Evolutionary conservation across 2,329 filamentous ascomycete species (phyloP), one percentile per base, ranked within the genome.

Genomic region (Drechslerella coelobrocha): DNA sequence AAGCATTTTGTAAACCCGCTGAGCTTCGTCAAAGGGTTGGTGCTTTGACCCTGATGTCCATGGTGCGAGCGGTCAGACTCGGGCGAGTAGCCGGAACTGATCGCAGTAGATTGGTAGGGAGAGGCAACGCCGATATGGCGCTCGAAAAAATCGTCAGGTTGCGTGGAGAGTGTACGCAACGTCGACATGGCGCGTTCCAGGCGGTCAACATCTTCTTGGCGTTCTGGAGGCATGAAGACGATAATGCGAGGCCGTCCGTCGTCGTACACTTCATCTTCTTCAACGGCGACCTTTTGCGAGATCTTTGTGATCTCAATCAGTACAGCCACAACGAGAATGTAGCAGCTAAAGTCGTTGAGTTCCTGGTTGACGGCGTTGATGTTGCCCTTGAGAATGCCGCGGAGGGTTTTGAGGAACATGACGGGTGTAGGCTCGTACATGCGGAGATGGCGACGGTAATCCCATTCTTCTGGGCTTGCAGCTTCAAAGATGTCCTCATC

Each of bases 241-340:
- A 74, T 61, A 9, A 68, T 71, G 41, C 71, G 54, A 2, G 59
- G 63, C 14, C 73, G 43, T 7, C 63, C 60, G 41, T 72, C 68
- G 8, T 74, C 73, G 19, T 73, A 54, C 12, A 68, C 54, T 72
- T 73, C 71, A 43, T 74, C 72, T 60, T 73, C 68, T 24, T 75
- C 74, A 21, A 75, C 74, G 14, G 73, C 73, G 12, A 76, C 57
- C 50, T 73, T 75, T 54, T 75, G 74, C 5, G 74, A 74, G 24
- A 75, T 66, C 21, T 75, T 73, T 9, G 75, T 51, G 24, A 76
- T 73, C 59, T 76, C 74, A 72, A 76, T 76, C n/a, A 75, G 73
- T 5, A 75, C 71, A 2, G 74, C 74, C 12, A 75, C 73, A 43
- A 74, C 71, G 29, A 76, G 61, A 43, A 76, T 75, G 52, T 75